phyloP scores from a whole-genome alignment of 495 filamentous ascomycete genomes.

The Saxispiralis lemnorum region DNA sequence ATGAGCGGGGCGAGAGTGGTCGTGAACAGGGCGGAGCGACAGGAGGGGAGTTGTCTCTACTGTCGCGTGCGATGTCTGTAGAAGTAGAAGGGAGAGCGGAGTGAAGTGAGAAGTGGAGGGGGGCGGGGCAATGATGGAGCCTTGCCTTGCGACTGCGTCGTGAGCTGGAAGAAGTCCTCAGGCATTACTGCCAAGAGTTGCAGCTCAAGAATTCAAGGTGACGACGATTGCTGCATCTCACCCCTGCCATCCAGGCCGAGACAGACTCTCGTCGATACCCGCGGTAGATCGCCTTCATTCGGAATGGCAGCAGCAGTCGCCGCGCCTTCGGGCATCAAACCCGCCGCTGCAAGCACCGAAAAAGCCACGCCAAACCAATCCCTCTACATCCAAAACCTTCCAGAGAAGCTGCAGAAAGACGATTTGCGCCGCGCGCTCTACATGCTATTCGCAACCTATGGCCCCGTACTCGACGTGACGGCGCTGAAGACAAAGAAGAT shows the following conservation, averaged over 20 bases:
- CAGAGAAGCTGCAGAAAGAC: slow-evolving; percentile 66
- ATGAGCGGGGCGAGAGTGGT: neutral
- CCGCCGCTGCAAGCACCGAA: slow-evolving; percentile 24
- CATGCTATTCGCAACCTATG: slow-evolving; percentile 84
- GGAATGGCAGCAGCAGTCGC: neutral
- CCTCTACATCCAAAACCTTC: slow-evolving; percentile 74
- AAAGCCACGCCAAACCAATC: slow-evolving; percentile 46
- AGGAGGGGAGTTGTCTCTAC: slow-evolving; percentile 62
- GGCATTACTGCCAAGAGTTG: too few relatives aligned
- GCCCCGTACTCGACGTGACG: slow-evolving; percentile 84
- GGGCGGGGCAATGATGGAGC: neutral
- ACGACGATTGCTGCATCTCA: too few relatives aligned
- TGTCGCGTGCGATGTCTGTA: slow-evolving; percentile 34
- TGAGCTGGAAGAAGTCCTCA: too few relatives aligned
- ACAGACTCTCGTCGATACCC: too few relatives aligned
- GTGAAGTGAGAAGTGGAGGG: neutral
- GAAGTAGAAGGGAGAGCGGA: neutral
- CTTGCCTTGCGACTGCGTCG: too few relatives aligned
- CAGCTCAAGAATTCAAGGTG: too few relatives aligned
- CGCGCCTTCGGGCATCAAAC: neutral
- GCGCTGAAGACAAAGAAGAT: slow-evolving; percentile 74
- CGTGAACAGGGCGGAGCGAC: neutral
- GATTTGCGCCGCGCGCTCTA: slow-evolving; percentile 74
- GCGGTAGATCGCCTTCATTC: too few relatives aligned
- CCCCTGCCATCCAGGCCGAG: too few relatives aligned